These are phyloP conservation scores for Galerina marginata DNA, from an alignment of 768 basidiomycete genomes.

Conservation along the genomic window DNA sequence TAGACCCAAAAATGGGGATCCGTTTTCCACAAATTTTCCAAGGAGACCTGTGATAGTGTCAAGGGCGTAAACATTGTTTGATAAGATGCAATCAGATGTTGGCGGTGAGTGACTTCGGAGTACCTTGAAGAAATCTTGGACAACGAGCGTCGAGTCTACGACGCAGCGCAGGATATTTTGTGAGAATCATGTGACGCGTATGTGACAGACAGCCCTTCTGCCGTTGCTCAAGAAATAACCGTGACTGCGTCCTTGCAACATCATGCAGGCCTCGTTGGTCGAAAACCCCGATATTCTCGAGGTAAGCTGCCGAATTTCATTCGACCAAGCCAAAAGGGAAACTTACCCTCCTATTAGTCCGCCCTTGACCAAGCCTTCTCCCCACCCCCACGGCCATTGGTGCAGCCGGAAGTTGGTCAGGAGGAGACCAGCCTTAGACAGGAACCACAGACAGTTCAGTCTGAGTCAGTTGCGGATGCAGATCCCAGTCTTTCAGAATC, in stretches of 20 bases:
- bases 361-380: conserved; percentile 39
- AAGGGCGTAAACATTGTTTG: too few relatives aligned
- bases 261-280: conserved; percentile 16
- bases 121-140: too few relatives aligned
- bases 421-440: conserved; percentile 1
- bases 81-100: too few relatives aligned
- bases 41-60: too few relatives aligned
- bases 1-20: too few relatives aligned
- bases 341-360: conserved; percentile 26
- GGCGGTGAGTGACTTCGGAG: too few relatives aligned
- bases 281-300: conserved; percentile 37
- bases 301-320: conserved; percentile 22
- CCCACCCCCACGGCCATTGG: conserved; percentile 27
- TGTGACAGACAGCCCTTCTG: too few relatives aligned
- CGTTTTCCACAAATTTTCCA: too few relatives aligned
- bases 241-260: neutral
- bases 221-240: too few relatives aligned
- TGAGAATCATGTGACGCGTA: too few relatives aligned
- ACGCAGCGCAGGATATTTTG: too few relatives aligned
- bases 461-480: neutral
- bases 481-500: conserved; percentile 20
- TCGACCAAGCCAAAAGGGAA: conserved; percentile 2
- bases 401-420: conserved; percentile 16
- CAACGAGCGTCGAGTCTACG: too few relatives aligned
- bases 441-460: neutral